These are phyloP conservation scores for Gossypium laxum DNA, from an alignment of 441 rosid genomes.

Conservation along the genomic window DNA sequence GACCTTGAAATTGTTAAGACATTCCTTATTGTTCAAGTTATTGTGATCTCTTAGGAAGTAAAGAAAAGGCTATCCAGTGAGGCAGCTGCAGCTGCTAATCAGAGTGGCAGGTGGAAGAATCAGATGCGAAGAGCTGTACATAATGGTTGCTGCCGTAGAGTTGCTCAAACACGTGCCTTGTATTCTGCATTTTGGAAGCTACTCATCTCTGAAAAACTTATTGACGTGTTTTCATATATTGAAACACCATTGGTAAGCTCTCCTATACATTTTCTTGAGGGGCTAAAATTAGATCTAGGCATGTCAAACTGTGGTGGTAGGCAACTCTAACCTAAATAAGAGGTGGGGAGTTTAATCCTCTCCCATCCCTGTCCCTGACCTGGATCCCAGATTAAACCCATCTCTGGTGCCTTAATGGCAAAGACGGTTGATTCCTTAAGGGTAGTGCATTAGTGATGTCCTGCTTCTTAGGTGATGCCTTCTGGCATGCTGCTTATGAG, in stretches of 20 bases:
- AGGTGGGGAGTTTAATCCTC: background rate
- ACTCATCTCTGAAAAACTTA: constrained; percentile 67
- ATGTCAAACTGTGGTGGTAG: background rate
- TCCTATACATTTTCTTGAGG: constrained; percentile 6
- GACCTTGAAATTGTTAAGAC: background rate
- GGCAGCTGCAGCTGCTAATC: constrained; percentile 78
- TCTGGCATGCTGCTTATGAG: background rate
- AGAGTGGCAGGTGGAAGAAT: constrained; percentile 88
- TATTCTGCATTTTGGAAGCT: constrained; percentile 81
- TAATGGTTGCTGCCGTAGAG: constrained; percentile 93
- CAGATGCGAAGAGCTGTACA: constrained; percentile 89
- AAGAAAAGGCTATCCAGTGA: constrained; percentile 81
- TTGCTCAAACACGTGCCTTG: constrained; percentile 72
- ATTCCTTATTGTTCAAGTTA: constrained; percentile 13
- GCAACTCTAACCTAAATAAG: background rate
- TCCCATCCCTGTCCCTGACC: background rate
- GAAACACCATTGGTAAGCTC: constrained; percentile 81
- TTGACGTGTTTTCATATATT: constrained; percentile 49
- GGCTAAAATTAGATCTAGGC: constrained; percentile 7
- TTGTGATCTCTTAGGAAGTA: constrained; percentile 52
- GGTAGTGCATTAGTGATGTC: background rate
- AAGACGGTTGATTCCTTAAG: background rate
- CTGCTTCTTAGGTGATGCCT: constrained; percentile 1
- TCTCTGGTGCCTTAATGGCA: background rate
- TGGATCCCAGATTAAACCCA: background rate